Evolutionary conservation across 1,139 yeast species (phyloP), one percentile per base, ranked within the genome.

Genomic region (Debaryomyces psychrophilus): DNA sequence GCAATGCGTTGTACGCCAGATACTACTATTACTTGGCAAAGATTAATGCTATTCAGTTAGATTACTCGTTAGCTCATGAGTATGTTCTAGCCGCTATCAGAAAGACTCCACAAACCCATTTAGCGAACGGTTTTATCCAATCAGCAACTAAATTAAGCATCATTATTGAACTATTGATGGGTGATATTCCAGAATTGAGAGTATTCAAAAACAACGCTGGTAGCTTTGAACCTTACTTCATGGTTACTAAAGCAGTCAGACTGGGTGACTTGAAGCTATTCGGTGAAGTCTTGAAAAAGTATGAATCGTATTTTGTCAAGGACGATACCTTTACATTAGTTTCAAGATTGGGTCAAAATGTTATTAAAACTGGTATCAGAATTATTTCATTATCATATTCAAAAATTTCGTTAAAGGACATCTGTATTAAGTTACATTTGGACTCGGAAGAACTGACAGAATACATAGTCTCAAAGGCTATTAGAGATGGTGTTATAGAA

Each of bases 381-480:
- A 88, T 90, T 59, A 90, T 95, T 61, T 89, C 97, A 12, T 76
- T 95, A 59, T 84, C 97, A 3, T 95, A 95, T 71, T 88, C 95
- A 47, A 87, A 84, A 64, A 93, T 95, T 50, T 88, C 97, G 2
- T 78, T 95, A 60, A 88, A 87, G 68, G 99, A 95, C 63, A 79
- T 81, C 46, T 95, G 99, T 68, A 81, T 93, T 60, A 89, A 93
- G 63, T 80, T 95, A 60, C 93, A 88, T 56, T 79, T 95, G 55
- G 99, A 93, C 59, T 85, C 93, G 34, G 99, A 95, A 70, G 93
- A 93, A 63, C 85, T 92, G 57, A 96, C 97, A 1, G 99, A 95
- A 70, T 95, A 93, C 65, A 92, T 93, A 64, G 97, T 93, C 29
- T 89, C 97, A 33, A 93, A 95, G 71, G 95, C 98, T 29, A 93